Evolutionary conservation across 148 eudicot genomes (phyloP).

Genomic region (Rhododendron kiyosumense): DNA sequence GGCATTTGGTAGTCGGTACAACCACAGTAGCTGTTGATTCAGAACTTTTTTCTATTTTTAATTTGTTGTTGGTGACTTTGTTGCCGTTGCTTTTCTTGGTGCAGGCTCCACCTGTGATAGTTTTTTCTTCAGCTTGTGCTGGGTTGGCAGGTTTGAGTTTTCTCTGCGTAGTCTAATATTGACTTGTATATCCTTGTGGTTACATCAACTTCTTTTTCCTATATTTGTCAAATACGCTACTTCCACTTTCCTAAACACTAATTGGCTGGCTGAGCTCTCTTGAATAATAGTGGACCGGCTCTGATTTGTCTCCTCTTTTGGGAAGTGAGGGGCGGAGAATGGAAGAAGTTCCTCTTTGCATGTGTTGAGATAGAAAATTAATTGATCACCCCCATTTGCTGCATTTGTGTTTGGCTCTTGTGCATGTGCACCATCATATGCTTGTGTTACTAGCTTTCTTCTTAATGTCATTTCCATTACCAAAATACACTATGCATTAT

Average conservation of each 20-base stretch:
- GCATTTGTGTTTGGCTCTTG: background rate
- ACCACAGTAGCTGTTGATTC: background rate
- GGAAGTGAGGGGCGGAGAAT: background rate
- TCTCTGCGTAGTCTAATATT: background rate
- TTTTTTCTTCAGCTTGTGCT: slow-evolving; percentile 94
- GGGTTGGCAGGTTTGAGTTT: slow-evolving; percentile 71
- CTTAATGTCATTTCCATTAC: background rate
- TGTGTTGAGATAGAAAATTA: background rate
- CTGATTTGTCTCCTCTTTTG: background rate
- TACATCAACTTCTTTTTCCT: background rate
- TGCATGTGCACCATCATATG: background rate
- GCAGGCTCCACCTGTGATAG: slow-evolving; percentile 89
- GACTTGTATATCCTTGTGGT: background rate
- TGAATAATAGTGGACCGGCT: background rate
- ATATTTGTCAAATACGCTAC: background rate
- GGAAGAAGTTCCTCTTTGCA: background rate
- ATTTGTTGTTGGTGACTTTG: background rate
- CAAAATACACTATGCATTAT: background rate
- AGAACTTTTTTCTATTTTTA: background rate
- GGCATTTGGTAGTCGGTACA: background rate
- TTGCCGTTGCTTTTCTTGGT: slow-evolving; percentile 10
- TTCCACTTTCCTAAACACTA: background rate
- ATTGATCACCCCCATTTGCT: background rate
- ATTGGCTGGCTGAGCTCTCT: background rate
- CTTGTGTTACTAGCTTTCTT: background rate